A percentile compares a stretch with the other conserved stretches of the same genome.
Conservation (phyloP, 2,329 filamentous ascomycete genomes). For the Sarocladium strictum region DNA sequence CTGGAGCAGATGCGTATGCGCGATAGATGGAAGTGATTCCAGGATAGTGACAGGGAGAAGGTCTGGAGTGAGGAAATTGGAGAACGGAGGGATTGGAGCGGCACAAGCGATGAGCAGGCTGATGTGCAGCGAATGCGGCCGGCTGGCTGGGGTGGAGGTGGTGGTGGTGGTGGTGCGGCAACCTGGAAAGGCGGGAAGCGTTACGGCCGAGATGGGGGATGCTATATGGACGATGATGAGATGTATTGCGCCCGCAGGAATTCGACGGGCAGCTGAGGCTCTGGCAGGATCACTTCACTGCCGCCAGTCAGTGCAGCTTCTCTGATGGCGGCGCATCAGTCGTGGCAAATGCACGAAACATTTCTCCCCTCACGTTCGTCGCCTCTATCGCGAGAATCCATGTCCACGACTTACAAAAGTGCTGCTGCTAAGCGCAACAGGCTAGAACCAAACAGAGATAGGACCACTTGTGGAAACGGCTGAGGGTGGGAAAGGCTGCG, state of each 20-base stretch:
- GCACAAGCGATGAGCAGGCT: not conserved
- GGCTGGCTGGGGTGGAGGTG: too few relatives aligned
- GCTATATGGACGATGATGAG: too few relatives aligned
- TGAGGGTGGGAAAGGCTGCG: not conserved
- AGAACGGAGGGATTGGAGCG: not conserved
- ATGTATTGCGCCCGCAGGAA: too few relatives aligned
- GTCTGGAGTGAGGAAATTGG: not conserved
- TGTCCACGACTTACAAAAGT: conserved; percentile 1
- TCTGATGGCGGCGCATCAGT: too few relatives aligned
- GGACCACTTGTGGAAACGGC: not conserved
- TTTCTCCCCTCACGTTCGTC: too few relatives aligned
- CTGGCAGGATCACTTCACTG: not conserved
- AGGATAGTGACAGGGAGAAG: not conserved
- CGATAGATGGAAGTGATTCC: not conserved
- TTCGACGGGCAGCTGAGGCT: too few relatives aligned
- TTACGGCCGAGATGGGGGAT: not conserved
- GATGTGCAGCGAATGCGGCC: not conserved
- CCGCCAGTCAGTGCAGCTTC: too few relatives aligned
- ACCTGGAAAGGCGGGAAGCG: not conserved
- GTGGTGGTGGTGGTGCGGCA: not conserved
- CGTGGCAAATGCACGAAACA: too few relatives aligned
- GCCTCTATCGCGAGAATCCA: too few relatives aligned
- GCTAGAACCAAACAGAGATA: not conserved
- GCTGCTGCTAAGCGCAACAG: not conserved
- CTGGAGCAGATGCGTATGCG: not conserved